Evolutionary conservation across 306 rosid genomes (phyloP), one percentile per base, ranked within the genome.

Genomic region (Erythrophleum fordii): DNA sequence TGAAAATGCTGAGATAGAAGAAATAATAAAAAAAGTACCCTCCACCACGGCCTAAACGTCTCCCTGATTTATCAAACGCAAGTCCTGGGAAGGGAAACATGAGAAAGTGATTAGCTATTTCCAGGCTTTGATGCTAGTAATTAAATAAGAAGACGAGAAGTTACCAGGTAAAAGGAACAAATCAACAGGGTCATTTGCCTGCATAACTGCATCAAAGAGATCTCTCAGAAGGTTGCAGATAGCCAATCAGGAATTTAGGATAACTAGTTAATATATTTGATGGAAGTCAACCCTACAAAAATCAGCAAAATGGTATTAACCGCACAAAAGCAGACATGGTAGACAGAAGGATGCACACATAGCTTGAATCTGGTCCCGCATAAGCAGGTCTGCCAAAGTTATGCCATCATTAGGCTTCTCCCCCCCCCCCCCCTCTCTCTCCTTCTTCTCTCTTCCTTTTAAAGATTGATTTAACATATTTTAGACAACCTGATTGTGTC

Each of bases 41-140:
- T 88, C 99, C 99, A 29, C 99, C 99, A 72, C 99, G 98, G 61
- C 99, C 99, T 83, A 95, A 77, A 49, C 98, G 99, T 85, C 89
- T 92, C 82, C 99, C 97, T 26, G 91, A 82, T 88, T 85, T 93
- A 81, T 96, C 98, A 86, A 96, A 93, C 62, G 97, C 99, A 79
- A 95, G 89, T 78, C 99, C 99, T 93, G 80, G 28, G 11, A 85
- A 75, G 44, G 79, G 75, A 83, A 86, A 45, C 53, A 61, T 66
- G 11, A 64, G 48, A 76, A 64, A 76, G 31, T 45, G 14, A 51
- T 78, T 29, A 79, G 60, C 37, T 72, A 80, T 10, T 52, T 16
- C 67, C 71, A 81, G n/a, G 64, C 53, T 55, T 35, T 69, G 31
- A 80, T 52, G 64, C 22, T 77, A 72, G 28, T 25, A 51, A 48